Percentiles rank a stretch among this genome's conserved stretches.
Evolutionary conservation across 2,329 filamentous ascomycete species (phyloP).

Genomic region (Penicillium sp.): DNA sequence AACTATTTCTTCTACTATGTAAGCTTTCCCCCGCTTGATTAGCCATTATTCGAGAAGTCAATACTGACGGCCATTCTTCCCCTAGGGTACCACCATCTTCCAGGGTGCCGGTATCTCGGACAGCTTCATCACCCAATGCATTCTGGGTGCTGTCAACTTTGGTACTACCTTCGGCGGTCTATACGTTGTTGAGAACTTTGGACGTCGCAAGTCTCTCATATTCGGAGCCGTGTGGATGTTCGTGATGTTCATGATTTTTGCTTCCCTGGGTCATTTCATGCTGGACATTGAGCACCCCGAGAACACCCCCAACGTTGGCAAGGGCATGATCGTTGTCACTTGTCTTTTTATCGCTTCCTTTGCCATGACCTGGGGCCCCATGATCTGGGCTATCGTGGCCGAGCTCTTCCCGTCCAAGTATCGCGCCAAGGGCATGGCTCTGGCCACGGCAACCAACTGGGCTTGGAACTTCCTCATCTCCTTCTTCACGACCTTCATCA

Average conservation of each 20-base stretch:
- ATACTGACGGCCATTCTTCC: slow-evolving; percentile 44
- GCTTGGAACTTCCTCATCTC: slow-evolving; percentile 69
- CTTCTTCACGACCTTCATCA: slow-evolving; percentile 80
- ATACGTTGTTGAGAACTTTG: slow-evolving; percentile 68
- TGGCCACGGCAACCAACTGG: slow-evolving; percentile 82
- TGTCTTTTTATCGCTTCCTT: slow-evolving; percentile 72
- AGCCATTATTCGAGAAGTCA: not conserved
- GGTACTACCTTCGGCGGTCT: slow-evolving; percentile 66
- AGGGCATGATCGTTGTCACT: slow-evolving; percentile 70
- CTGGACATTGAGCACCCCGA: slow-evolving; percentile 42
- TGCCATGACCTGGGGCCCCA: slow-evolving; percentile 68
- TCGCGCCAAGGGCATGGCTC: slow-evolving; percentile 73
- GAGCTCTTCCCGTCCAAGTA: slow-evolving; percentile 48
- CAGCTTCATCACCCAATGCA: slow-evolving; percentile 65
- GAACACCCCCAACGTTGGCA: slow-evolving; percentile 54
- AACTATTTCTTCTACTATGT: slow-evolving; percentile 60
- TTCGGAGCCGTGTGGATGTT: slow-evolving; percentile 68
- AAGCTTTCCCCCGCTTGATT: slow-evolving; percentile 3
- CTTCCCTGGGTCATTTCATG: slow-evolving; percentile 54
- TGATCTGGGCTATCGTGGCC: slow-evolving; percentile 51
- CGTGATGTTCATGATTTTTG: slow-evolving; percentile 66
- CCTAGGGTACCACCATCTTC: slow-evolving; percentile 53
- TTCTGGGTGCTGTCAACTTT: slow-evolving; percentile 68
- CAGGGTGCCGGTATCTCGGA: slow-evolving; percentile 65
- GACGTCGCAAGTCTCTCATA: slow-evolving; percentile 68